These are phyloP conservation scores for Pinus tabuliformis DNA, from an alignment of 75 land plant species.

Conservation along the genomic window DNA sequence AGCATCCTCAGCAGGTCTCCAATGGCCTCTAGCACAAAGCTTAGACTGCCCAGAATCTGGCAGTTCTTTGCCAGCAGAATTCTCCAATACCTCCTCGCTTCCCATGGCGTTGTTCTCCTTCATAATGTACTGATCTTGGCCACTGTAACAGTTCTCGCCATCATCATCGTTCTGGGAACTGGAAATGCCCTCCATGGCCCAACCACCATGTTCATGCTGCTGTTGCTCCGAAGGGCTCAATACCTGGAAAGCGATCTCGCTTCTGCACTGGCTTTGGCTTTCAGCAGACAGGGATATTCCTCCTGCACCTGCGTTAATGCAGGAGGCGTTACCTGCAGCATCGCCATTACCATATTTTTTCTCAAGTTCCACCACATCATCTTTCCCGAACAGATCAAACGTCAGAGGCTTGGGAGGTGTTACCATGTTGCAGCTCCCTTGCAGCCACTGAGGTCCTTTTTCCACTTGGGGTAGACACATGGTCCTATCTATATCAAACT, in stretches of 20 bases:
- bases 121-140: background rate
- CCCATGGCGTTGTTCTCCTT: background rate
- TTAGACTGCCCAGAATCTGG: conserved; percentile 33
- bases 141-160: background rate
- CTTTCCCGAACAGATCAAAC: too few species aligned
- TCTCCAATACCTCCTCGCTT: conserved; percentile 6
- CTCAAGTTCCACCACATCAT: too few species aligned
- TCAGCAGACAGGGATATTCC: conserved; percentile 2
- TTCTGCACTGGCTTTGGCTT: conserved; percentile 5
- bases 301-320: background rate
- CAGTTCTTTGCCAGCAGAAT: conserved; percentile 21
- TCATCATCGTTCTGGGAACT: background rate
- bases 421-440: too few species aligned
- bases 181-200: background rate
- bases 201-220: background rate
- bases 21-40: conserved; percentile 67
- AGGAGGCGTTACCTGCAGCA: too few species aligned
- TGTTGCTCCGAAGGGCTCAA: background rate
- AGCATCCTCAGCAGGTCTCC: conserved; percentile 63
- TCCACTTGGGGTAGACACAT: too few species aligned
- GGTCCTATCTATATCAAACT: too few species aligned
- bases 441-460: too few species aligned
- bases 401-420: too few species aligned
- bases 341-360: too few species aligned
- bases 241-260: conserved; percentile 11